Percentiles rank a stretch among this genome's conserved stretches.
These are phyloP conservation scores for Leptodermis oblonga DNA, from an alignment of 257 asterid species.

Conservation along the genomic window DNA sequence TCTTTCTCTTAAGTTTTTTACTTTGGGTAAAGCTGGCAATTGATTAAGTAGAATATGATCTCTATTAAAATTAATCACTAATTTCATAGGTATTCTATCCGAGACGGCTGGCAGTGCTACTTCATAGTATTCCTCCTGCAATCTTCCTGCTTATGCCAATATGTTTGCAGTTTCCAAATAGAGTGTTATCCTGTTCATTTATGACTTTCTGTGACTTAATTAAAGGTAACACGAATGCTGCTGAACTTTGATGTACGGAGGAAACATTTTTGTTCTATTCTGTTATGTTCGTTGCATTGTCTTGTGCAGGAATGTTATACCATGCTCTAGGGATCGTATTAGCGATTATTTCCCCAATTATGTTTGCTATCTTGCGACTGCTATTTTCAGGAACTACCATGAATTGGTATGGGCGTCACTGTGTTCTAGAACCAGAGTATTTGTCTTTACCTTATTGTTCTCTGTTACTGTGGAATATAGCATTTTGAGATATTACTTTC, in stretches of 20 bases:
- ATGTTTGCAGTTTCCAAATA: constrained; percentile 49
- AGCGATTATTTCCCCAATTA: constrained; percentile 62
- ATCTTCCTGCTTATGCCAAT: constrained; percentile 80
- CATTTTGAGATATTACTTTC: constrained; percentile 3
- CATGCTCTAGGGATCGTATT: constrained; percentile 69
- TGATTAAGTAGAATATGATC: not conserved
- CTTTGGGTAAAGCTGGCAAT: not conserved
- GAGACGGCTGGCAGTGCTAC: constrained; percentile 58
- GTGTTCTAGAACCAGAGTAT: not conserved
- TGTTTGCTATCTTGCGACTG: constrained; percentile 63
- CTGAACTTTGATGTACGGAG: not conserved
- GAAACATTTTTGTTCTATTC: not conserved
- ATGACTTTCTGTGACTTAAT: constrained; percentile 51
- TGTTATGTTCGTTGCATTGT: constrained; percentile 19
- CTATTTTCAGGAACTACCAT: constrained; percentile 65
- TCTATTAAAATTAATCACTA: constrained; percentile 17
- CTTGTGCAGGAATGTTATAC: constrained; percentile 59
- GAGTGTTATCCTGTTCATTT: constrained; percentile 42
- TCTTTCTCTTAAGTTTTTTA: not conserved
- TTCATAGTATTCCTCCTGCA: constrained; percentile 75
- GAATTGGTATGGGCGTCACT: constrained; percentile 61
- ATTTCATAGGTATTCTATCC: constrained; percentile 69
- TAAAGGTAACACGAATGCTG: constrained; percentile 54
- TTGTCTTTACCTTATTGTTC: not conserved
- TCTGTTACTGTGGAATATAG: not conserved